Percentiles rank a stretch among this genome's conserved stretches.
Conservation (phyloP, 805 yeast genomes). For the Sugiyamaella boreocaroliniensis region DNA sequence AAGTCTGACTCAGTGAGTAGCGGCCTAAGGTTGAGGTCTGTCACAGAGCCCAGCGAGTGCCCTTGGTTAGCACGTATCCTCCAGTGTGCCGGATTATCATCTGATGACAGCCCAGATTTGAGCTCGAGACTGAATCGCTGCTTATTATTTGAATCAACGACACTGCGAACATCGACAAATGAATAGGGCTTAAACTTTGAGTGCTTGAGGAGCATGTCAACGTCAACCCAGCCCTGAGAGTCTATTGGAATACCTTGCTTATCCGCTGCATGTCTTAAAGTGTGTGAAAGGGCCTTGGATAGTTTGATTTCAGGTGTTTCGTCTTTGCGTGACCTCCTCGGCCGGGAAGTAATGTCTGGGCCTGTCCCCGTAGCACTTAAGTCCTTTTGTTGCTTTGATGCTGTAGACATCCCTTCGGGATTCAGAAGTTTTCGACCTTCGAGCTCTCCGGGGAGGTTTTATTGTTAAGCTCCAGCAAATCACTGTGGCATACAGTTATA, state of each 20-base stretch:
- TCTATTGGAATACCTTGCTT: slow-evolving; percentile 62
- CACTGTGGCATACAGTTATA: too few relatives aligned
- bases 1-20: slow-evolving; percentile 36
- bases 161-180: slow-evolving; percentile 47
- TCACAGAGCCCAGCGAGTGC: slow-evolving; percentile 52
- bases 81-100: slow-evolving; percentile 17
- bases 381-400: background rate
- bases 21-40: slow-evolving; percentile 37
- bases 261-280: slow-evolving; percentile 81
- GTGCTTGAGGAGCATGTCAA: slow-evolving; percentile 47
- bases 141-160: slow-evolving; percentile 64
- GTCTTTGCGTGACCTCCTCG: background rate
- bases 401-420: background rate
- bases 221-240: slow-evolving; percentile 54
- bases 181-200: slow-evolving; percentile 53
- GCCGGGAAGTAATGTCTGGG: background rate
- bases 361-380: background rate
- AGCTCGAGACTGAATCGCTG: slow-evolving; percentile 53
- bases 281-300: slow-evolving; percentile 67
- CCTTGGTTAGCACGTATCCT: slow-evolving; percentile 90
- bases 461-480: too few relatives aligned
- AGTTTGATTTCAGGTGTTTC: slow-evolving; percentile 36
- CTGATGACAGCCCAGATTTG: slow-evolving; percentile 13
- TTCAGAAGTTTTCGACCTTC: too few relatives aligned
- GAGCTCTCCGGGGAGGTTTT: too few relatives aligned